These are phyloP conservation scores for Musa beccarii DNA, from an alignment of 176 grass and related monocot species.

Conservation along the genomic window DNA sequence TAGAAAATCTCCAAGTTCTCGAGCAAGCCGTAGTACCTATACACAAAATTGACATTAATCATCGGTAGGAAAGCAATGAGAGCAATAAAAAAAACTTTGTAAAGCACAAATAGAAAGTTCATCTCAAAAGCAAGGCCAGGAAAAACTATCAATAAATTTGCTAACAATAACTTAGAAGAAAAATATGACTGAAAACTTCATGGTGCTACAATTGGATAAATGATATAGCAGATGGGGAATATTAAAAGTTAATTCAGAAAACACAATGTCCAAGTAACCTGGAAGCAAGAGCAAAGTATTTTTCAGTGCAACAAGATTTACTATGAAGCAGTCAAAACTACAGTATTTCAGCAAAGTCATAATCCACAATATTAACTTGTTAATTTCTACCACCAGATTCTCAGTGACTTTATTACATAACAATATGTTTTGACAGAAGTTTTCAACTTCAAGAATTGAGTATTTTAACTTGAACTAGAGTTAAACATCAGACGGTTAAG, in stretches of 20 bases:
- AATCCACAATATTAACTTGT: neutral
- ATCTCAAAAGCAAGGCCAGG: neutral
- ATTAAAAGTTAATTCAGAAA: neutral
- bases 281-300: no score
- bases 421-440: no score
- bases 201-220: neutral
- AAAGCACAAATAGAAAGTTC: neutral
- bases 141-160: neutral
- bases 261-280: no score
- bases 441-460: neutral
- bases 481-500: neutral
- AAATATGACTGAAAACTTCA: slow-evolving; percentile 6
- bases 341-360: neutral
- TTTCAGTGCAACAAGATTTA: neutral
- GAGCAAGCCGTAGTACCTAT: slow-evolving; percentile 85
- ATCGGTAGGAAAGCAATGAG: neutral
- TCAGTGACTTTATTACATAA: neutral
- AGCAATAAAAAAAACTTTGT: neutral
- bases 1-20: slow-evolving; percentile 89
- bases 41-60: slow-evolving; percentile 20
- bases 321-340: neutral
- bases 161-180: neutral
- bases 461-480: neutral
- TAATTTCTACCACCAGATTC: neutral
- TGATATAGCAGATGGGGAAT: neutral